A percentile compares a stretch with the other conserved stretches of the same genome.
phyloP scores from a whole-genome alignment of 2,329 filamentous ascomycete species.

The Talaromyces funiculosus region DNA sequence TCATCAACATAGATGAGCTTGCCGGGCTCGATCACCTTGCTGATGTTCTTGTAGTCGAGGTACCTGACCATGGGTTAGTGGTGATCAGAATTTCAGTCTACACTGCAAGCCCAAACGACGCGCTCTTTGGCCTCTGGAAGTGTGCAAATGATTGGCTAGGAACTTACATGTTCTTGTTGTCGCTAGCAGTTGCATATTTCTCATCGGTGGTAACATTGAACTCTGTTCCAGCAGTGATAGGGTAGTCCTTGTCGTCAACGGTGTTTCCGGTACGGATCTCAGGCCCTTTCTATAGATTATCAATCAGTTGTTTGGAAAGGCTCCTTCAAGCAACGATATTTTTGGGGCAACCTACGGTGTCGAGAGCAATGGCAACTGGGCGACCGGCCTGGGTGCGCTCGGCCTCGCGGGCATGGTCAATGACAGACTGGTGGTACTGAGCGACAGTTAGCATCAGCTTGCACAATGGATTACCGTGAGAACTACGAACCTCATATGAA shows the following conservation, averaged over 20 bases:
- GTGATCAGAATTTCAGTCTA: neutral
- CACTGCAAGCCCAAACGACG: neutral
- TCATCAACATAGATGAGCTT: slow-evolving; percentile 98
- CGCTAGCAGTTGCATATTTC: slow-evolving; percentile 74
- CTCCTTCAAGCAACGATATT: slow-evolving; percentile 1
- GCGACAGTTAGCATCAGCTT: slow-evolving; percentile 14
- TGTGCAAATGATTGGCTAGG: neutral
- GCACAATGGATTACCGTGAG: neutral
- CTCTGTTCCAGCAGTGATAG: slow-evolving; percentile 74
- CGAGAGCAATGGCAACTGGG: slow-evolving; percentile 89
- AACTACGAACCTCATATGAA: slow-evolving; percentile 61
- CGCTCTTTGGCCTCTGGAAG: neutral
- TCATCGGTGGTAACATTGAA: slow-evolving; percentile 98
- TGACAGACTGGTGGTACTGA: slow-evolving; percentile 94
- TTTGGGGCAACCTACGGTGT: slow-evolving; percentile 55
- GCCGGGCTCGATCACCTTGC: slow-evolving; percentile 87
- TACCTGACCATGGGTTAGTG: slow-evolving; percentile 54
- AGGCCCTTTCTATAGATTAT: slow-evolving; percentile 59
- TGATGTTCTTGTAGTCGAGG: slow-evolving; percentile 99
- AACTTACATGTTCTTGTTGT: slow-evolving; percentile 87
- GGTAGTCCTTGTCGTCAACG: slow-evolving; percentile 63
- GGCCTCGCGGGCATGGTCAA: slow-evolving; percentile 87
- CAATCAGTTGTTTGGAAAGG: slow-evolving; percentile 1
- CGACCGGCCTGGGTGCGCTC: slow-evolving; percentile 72
- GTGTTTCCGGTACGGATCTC: slow-evolving; percentile 83